A percentile compares a stretch with the other conserved stretches of the same genome.
Conservation (phyloP, 2,329 filamentous ascomycete species). For the Scedosporium minutisporum region DNA sequence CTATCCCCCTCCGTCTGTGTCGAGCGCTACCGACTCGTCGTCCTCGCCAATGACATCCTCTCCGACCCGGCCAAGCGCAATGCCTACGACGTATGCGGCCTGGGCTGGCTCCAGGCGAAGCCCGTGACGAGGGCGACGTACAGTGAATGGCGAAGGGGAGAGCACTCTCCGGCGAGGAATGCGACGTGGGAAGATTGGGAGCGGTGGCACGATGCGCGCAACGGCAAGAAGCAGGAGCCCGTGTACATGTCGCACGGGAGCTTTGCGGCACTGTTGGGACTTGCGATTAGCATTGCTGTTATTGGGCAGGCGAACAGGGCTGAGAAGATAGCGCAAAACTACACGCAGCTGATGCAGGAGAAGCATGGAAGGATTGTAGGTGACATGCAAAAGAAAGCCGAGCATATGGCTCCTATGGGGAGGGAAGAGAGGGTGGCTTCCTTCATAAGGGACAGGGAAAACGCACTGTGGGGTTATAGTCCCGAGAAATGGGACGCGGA, state of each 20-base stretch:
- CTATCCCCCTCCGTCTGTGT: constrained; percentile 31
- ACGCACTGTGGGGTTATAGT: constrained; percentile 9
- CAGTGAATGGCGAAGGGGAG: constrained; percentile 36
- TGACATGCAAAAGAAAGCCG: constrained; percentile 40
- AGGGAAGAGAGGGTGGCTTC: constrained; percentile 56
- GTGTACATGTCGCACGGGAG: constrained; percentile 68
- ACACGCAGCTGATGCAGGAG: constrained; percentile 57
- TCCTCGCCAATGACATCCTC: constrained; percentile 81
- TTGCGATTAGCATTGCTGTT: constrained; percentile 56
- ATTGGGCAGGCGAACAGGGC: constrained; percentile 65
- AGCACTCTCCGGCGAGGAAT: constrained; percentile 48
- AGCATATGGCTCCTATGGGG: constrained; percentile 36
- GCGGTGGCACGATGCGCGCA: constrained; percentile 54
- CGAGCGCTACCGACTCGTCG: constrained; percentile 84
- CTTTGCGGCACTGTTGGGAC: constrained; percentile 63
- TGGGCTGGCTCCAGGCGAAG: constrained; percentile 65
- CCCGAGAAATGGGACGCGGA: constrained; percentile 2
- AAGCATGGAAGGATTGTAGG: constrained; percentile 57
- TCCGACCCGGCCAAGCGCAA: constrained; percentile 69
- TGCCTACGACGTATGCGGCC: constrained; percentile 72
- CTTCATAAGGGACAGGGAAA: constrained; percentile 61
- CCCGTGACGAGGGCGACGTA: constrained; percentile 31
- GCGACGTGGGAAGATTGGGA: constrained; percentile 99
- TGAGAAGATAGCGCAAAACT: constrained; percentile 47
- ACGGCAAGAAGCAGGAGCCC: constrained; percentile 40